Evolutionary conservation across 306 rosid species (phyloP), one percentile per base, ranked within the genome.

Genomic region (Macrotyloma uniflorum): DNA sequence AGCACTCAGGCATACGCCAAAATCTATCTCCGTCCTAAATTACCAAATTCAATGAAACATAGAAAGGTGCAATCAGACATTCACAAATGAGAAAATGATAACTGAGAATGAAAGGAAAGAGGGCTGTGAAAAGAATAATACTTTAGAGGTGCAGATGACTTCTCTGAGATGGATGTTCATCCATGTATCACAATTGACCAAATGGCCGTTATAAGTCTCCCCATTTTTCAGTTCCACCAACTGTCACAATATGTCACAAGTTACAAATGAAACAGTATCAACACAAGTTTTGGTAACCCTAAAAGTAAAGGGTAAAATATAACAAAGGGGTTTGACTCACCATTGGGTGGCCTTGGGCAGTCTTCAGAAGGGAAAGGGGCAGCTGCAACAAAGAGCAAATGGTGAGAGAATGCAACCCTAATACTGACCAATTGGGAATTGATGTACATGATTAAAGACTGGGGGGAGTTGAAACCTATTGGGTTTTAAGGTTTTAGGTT

Each of bases 1-100:
- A 95, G 84, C 98, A 95, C 80, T 95, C 99, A 4, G 98, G 98
- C 99, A 91, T 95, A 28, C 99, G 88, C 99, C 99, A 95, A 90
- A 95, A 95, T 77, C 98, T 87, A 74, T 95, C 99, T 83, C 99
- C 99, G 51, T 95, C 99, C 99, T 95, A 83, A 83, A 59, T 79
- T 23, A n/a, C 12, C 57, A 74, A 70, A 40, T 30, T 33, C 74
- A 73, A 46, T 32, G 24, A 76, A 50, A 53, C 32, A 72, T 9
- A 18, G 59, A 51, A 55, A 75, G 40, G 55, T 19, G 36, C 6
- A 68, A 75, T n/a, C 51, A 72, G 12, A 33, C 70, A 55, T 59
- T 28, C 11, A 80, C 18, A 70, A 3, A 43, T 7, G 12, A 61
- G 1, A 49, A 18, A 16, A 70, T 5, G 42, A 70, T 33, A 42